phyloP scores from a whole-genome alignment of 2,329 filamentous ascomycete genomes.

The Corinectria fuckeliana region DNA sequence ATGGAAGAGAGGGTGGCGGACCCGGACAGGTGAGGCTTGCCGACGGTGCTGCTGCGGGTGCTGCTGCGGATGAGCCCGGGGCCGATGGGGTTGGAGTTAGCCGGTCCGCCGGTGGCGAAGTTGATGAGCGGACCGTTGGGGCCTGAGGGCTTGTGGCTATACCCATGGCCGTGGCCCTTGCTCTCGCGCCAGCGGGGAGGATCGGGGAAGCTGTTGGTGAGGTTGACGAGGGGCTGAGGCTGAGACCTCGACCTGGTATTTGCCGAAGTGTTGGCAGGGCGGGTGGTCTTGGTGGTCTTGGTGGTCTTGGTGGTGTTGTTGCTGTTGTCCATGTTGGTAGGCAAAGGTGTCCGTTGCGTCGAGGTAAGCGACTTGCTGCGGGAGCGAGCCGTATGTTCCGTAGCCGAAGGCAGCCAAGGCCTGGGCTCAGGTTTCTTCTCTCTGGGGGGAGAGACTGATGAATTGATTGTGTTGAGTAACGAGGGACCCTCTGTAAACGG shows the following conservation, averaged over 20 bases:
- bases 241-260: slow-evolving; percentile 49
- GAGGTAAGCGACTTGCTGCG: slow-evolving; percentile 37
- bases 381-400: slow-evolving; percentile 46
- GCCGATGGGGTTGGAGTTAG: slow-evolving; percentile 18
- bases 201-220: slow-evolving; percentile 66
- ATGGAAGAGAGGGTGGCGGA: slow-evolving; percentile 16
- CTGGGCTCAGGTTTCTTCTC: slow-evolving; percentile 39
- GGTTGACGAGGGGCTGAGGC: slow-evolving; percentile 73
- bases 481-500: slow-evolving; percentile 65
- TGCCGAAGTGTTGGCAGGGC: neutral
- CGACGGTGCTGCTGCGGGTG: slow-evolving; percentile 14
- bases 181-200: slow-evolving; percentile 64
- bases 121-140: slow-evolving; percentile 54
- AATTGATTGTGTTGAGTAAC: slow-evolving; percentile 54
- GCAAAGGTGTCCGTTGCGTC: slow-evolving; percentile 29
- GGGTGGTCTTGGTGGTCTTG: neutral
- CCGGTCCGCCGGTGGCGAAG: slow-evolving; percentile 46
- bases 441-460: slow-evolving; percentile 26
- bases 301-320: neutral
- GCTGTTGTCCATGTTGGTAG: slow-evolving; percentile 27
- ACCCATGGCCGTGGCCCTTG: slow-evolving; percentile 59
- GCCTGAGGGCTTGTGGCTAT: slow-evolving; percentile 48
- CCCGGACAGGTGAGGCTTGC: slow-evolving; percentile 17
- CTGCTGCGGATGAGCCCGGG: slow-evolving; percentile 29
- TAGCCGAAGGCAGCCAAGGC: slow-evolving; percentile 47